Conservation (phyloP, 805 yeast species). For the Hanseniaspora valbyensis region DNA sequence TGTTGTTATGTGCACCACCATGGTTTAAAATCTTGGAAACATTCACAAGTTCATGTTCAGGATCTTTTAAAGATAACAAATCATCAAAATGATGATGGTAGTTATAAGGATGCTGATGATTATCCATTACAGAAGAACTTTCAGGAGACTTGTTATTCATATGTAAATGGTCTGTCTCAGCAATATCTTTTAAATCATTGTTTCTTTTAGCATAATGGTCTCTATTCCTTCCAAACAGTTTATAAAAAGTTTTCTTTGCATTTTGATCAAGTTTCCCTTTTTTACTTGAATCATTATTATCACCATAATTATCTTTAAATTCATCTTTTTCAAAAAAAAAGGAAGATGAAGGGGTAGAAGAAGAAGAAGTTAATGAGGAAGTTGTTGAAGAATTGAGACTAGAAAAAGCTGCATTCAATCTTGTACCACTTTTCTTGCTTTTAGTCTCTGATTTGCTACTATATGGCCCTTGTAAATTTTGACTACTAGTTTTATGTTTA, state of each 20-base stretch:
- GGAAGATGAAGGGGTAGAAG: neutral
- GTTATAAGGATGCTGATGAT: too few species aligned
- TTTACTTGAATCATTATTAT: neutral
- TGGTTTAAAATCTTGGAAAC: slow-evolving; percentile 9
- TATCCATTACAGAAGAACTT: neutral
- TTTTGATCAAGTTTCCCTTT: neutral
- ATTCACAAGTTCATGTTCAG: slow-evolving; percentile 11
- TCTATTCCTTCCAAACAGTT: slow-evolving; percentile 5
- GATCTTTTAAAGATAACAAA: neutral
- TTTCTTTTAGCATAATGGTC: neutral
- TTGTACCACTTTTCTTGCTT: neutral
- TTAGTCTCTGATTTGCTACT: neutral
- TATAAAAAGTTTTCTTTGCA: neutral
- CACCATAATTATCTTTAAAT: too few species aligned
- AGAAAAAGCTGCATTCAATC: neutral
- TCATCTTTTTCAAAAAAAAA: neutral
- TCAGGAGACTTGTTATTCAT: neutral
- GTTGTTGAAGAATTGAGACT: neutral
- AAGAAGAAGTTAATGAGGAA: neutral
- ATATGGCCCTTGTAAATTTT: neutral
- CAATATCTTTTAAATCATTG: neutral
- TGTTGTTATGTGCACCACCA: neutral
- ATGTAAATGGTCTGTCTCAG: neutral
- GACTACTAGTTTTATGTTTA: too few species aligned
- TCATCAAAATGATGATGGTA: neutral